phyloP scores from a whole-genome alignment of 129 eudicot species.

The Helianthus annuus region DNA sequence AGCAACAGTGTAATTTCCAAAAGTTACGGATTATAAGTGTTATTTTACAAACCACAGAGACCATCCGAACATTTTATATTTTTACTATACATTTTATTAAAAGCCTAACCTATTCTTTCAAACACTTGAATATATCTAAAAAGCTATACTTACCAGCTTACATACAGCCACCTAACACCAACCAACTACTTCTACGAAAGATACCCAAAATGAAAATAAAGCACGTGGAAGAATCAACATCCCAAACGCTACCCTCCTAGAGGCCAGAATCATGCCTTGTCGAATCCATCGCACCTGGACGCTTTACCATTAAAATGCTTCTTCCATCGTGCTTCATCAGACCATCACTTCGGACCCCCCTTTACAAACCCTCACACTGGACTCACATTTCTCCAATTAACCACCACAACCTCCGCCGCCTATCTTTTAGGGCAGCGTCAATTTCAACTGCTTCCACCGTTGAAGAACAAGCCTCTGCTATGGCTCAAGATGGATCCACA shows the following conservation, averaged over 20 bases:
- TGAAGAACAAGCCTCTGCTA: constrained; percentile 1
- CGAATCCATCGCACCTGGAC: constrained; percentile 33
- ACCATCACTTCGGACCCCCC: constrained; percentile 25
- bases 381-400: background rate
- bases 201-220: too few relatives aligned
- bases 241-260: background rate
- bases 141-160: too few relatives aligned
- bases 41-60: too few relatives aligned
- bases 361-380: constrained; percentile 32
- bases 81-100: too few relatives aligned
- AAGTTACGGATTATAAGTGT: too few relatives aligned
- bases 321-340: constrained; percentile 22
- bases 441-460: constrained; percentile 33
- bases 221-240: background rate
- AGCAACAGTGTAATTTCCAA: too few relatives aligned
- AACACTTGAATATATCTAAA: too few relatives aligned
- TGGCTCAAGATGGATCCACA: constrained; percentile 30
- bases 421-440: constrained; percentile 21
- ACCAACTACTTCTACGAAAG: too few relatives aligned
- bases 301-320: constrained; percentile 18
- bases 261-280: constrained; percentile 16
- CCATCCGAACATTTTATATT: too few relatives aligned
- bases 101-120: too few relatives aligned
- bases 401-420: background rate
- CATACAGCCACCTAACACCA: too few relatives aligned